phyloP scores from a whole-genome alignment of 2,329 filamentous ascomycete species.

The Pseudogymnoascus sp. region DNA sequence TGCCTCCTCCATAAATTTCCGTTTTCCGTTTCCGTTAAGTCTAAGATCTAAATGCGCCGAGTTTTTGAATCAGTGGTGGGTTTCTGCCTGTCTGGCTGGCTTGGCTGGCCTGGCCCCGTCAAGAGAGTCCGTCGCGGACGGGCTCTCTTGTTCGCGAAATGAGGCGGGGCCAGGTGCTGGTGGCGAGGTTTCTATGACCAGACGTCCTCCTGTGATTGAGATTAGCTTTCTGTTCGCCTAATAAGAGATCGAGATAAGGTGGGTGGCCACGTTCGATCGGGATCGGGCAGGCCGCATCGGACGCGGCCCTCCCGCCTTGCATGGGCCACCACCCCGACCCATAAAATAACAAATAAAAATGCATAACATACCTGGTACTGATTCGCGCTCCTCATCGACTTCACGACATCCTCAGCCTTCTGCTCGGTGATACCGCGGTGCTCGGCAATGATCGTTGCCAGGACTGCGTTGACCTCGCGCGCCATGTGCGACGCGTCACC shows the following conservation, averaged over 20 bases:
- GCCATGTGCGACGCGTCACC: slow-evolving; percentile 98
- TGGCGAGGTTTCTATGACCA: slow-evolving; percentile 47
- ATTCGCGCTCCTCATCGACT: slow-evolving; percentile 89
- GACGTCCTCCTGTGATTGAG: slow-evolving; percentile 51
- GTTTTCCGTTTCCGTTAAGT: neutral
- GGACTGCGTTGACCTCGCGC: slow-evolving; percentile 79
- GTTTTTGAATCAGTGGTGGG: neutral
- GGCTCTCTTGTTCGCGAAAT: neutral
- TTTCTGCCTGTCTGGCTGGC: neutral
- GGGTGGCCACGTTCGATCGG: neutral
- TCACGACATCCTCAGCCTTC: slow-evolving; percentile 93
- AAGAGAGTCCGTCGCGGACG: neutral
- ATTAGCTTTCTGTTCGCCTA: neutral
- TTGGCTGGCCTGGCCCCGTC: neutral
- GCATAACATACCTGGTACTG: slow-evolving; percentile 71
- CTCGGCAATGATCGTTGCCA: slow-evolving; percentile 78
- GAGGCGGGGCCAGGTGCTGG: neutral
- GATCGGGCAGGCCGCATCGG: neutral
- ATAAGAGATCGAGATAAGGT: neutral
- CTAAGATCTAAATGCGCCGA: neutral
- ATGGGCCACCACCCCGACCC: neutral
- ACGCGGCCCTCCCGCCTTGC: neutral
- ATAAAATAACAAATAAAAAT: neutral
- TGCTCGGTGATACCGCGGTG: slow-evolving; percentile 72
- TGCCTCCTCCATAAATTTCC: neutral